Evolutionary conservation across 345 rosid genomes (phyloP), one percentile per base, ranked within the genome.

Genomic region (Heritiera littoralis): DNA sequence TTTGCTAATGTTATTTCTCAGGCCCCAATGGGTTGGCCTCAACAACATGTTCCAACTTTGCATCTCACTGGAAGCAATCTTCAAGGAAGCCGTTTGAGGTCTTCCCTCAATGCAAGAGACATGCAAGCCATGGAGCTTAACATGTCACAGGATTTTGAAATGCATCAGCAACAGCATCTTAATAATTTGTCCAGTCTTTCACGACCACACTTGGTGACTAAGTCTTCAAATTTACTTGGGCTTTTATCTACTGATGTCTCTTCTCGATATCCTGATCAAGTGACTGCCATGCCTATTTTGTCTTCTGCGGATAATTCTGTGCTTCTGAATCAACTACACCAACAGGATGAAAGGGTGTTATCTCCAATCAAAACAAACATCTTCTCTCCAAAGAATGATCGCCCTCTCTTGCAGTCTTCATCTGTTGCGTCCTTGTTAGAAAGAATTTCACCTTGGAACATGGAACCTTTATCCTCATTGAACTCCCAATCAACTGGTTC

Each of bases 381-480:
- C 59, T 88, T 86, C 80, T 84, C 89, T 30, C 85, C 87, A 4
- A 81, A 82, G 74, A 81, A 48, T 1, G 91, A 88, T 38, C 84
- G 80, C 49, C 74, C 87, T 66, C 68, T 86, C 6, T 43, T 83
- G 41, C 83, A 80, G 75, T 80, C 88, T 14, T 78, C 89, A 45
- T 81, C 81, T 70, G 81, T 84, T 38, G 83, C 72, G 77, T 84
- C 85, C 66, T 86, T 87, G 55, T 78, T 86, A 11, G 89, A 89
- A 41, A 80, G 87, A 83, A 87, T 79, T 87, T 89, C 86, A 2
- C 88, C 89, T 18, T 81, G 86, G 78, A 80, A 78, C 54, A 13
- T 83, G 82, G 88, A 87, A 45, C 85, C 91, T 5, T 81, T 86
- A 18, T 86, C 89, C 0, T 88, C 91, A 2, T 77, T 88, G 86